These are phyloP conservation scores for Antitrichia curtipendula DNA, from an alignment of 225 moss, liverwort and hornwort species.

Conservation along the genomic window DNA sequence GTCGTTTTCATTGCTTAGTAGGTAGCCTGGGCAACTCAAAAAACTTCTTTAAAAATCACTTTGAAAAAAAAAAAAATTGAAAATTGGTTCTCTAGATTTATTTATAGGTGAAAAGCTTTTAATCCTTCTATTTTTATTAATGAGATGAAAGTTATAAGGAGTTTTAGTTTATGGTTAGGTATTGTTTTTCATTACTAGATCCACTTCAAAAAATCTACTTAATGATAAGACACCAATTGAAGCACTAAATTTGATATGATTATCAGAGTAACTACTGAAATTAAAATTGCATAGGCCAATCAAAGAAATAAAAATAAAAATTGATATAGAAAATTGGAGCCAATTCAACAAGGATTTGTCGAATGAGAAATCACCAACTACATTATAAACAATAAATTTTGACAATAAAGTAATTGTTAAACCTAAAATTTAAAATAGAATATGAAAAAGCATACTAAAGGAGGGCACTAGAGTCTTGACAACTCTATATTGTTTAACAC, in stretches of 20 bases:
- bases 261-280: neutral
- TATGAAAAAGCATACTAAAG: neutral
- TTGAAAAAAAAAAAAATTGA: too few species aligned
- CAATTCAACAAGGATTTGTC: neutral
- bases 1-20: too few species aligned
- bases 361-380: neutral
- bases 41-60: too few species aligned
- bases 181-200: too few species aligned
- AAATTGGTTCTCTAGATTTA: too few species aligned
- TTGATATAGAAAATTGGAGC: neutral
- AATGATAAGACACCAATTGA: neutral
- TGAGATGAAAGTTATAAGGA: too few species aligned
- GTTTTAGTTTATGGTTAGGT: too few species aligned
- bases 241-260: neutral
- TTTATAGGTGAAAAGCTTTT: too few species aligned
- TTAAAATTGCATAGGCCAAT: neutral
- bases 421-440: neutral
- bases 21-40: too few species aligned
- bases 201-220: too few species aligned
- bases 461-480: accelerated
- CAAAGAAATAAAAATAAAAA: accelerated
- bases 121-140: too few species aligned
- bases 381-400: neutral
- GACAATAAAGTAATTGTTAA: neutral
- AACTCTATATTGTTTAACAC: neutral